Evolutionary conservation across 225 moss, liverwort and hornwort species (phyloP), one percentile per base, ranked within the genome.

Genomic region (Polytrichum commune): DNA sequence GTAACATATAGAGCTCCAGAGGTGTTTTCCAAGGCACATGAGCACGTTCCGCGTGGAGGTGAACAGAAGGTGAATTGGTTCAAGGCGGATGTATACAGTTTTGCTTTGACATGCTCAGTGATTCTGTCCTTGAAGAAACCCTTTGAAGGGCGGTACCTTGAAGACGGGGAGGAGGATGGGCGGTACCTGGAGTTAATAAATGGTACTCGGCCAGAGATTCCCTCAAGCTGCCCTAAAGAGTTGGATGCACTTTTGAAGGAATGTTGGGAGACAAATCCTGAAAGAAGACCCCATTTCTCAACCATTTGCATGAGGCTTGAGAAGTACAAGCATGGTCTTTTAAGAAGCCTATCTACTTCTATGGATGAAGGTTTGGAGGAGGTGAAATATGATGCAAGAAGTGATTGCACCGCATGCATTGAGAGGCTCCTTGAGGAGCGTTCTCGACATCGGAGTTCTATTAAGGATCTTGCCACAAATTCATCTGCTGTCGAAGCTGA

Each of bases 61-160:
- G 10, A 24, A 63, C 13, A 35, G 32, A 66, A 35, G 65, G 65
- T 66, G 33, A 35, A 29, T 29, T 66, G 65, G 65, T 66, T 66
- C 65, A 66, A 66, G 65, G 65, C 65, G 29, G 27, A 66, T 66
- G 65, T 35, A 5, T 66, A 29, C 22, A 66, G 65, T 30, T 66
- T 66, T 66, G 65, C 29, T 29, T 24, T 64, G 63, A 64, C 27
- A 2, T 64, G 63, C 27, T 24, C 63, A 24, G 30, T 19, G 19
- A 30, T 66, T 16, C 35, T 66, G 65, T 29, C 29, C 20, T 35
- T 66, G 65, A 35, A 66, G 33, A 30, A 29, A 10, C 62, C 62
- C 62, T 62, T 62, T 24, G 62, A 62, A 62, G 29, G 22, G 20
- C 3, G 18, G 5, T 2, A 3, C 32, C 0, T 32, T 8, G 5